Base-by-base conservation (phyloP, 2,329 filamentous ascomycete species). In the Annulohypoxylon truncatum region DNA sequence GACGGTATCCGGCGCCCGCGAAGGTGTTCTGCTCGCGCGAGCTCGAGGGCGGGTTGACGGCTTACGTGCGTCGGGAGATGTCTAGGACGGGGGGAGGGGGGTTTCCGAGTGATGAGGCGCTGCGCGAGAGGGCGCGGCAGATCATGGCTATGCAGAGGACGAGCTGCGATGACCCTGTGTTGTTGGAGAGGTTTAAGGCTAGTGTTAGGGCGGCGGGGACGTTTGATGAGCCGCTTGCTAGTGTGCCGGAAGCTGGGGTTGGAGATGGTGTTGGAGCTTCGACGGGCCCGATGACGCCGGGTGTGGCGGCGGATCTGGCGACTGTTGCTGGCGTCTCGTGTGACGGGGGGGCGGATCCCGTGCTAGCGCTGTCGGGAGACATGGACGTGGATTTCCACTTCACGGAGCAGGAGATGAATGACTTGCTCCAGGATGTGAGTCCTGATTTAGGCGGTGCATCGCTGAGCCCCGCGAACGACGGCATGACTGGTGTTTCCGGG, bases 21-120 rank as follows among this genome's bases (percentile, higher is more conserved):
- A 75, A 76, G 7, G 80, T 89, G 0, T 89, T 90, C 73, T 88
- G 85, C 75, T 87, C 84, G 15, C 79, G 85, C 5, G 85, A 89
- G 71, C 80, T 90, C 20, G 87, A 89, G 74, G 78, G 74, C n/a
- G 85, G 83, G 1, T 77, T 90, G 12, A 74, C 79, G 9, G 79
- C 81, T 15, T 87, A 83, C 67, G 84, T 87, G 4, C 77, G 79
- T 28, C 72, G 75, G 1, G 77, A 82, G 64, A 71, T 84, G 5
- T 69, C 73, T 3, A 77, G 74, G 0, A 80, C 79, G 0, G 81
- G 80, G 2, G 81, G 80, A 2, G 81, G 80, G 2, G 72, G 69
- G 4, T 80, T 86, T 64, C 87, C 87, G 0, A 74, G 72, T 1
- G 85, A 89, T 70, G 80, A 80, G 2, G 78, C 77, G 22, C 73